These are phyloP conservation scores for Tanozyma kutaoensis DNA, from an alignment of 805 yeast genomes.

Conservation along the genomic window DNA sequence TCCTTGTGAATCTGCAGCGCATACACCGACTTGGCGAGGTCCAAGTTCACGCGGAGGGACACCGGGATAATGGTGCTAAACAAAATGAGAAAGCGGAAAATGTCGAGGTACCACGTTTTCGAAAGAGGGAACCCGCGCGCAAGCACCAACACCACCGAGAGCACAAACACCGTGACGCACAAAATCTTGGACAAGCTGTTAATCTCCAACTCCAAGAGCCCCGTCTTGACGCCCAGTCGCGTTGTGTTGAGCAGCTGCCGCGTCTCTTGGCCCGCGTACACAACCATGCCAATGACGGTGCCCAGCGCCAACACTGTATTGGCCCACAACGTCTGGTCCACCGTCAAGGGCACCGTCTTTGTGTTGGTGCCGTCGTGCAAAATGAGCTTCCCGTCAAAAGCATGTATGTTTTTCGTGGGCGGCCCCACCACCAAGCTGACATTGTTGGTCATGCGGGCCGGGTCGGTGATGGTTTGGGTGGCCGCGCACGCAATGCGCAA, in stretches of 20 bases:
- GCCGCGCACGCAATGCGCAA: constrained; percentile 62
- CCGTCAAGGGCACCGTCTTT: constrained; percentile 49
- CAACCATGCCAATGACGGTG: constrained; percentile 72
- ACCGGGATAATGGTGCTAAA: constrained; percentile 96
- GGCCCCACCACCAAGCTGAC: constrained; percentile 50
- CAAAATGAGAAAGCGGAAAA: constrained; percentile 79
- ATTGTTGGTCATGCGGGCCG: constrained; percentile 39
- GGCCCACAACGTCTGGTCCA: constrained; percentile 96
- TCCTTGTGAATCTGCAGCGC: constrained; percentile 94
- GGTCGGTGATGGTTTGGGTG: constrained; percentile 43
- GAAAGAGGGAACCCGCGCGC: constrained; percentile 57
- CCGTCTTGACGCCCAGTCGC: constrained; percentile 74
- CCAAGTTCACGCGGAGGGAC: constrained; percentile 84
- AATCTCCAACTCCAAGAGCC: constrained; percentile 82
- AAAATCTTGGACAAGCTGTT: constrained; percentile 78
- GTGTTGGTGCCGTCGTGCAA: constrained; percentile 26
- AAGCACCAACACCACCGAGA: constrained; percentile 67
- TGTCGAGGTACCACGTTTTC: constrained; percentile 74
- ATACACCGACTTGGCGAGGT: constrained; percentile 90
- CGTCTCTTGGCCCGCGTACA: constrained; percentile 88
- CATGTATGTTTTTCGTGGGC: constrained; percentile 77
- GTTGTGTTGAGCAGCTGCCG: constrained; percentile 93
- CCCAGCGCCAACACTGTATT: constrained; percentile 96
- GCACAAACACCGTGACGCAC: constrained; percentile 72
- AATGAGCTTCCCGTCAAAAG: constrained; percentile 63